Conservation (phyloP, 2,329 filamentous ascomycete genomes). For the Colletotrichum zoysiae region DNA sequence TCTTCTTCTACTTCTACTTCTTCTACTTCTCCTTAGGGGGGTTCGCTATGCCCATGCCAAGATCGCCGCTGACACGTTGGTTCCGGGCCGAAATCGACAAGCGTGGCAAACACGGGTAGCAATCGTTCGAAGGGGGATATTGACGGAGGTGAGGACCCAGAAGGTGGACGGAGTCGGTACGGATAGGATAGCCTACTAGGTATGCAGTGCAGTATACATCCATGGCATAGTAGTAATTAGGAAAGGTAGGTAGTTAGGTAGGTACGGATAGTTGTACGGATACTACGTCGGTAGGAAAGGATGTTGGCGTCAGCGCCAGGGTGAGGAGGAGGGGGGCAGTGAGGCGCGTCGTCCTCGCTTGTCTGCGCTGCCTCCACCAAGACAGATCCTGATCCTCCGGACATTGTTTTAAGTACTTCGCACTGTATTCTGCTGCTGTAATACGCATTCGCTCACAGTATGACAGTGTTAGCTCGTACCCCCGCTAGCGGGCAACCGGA, state of each 20-base stretch:
- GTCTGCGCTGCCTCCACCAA: conserved; percentile 29
- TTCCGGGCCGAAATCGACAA: conserved; percentile 14
- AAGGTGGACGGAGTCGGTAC: conserved; percentile 4
- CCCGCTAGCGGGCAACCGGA: conserved; percentile 25
- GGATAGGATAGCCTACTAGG: neutral
- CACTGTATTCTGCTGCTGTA: neutral
- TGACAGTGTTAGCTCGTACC: neutral
- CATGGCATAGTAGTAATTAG: no score
- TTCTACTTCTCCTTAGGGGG: neutral
- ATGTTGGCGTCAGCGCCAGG: conserved; percentile 13
- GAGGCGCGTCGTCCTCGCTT: conserved; percentile 27
- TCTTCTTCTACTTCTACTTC: neutral
- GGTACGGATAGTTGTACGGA: no score
- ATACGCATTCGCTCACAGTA: neutral
- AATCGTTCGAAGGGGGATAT: conserved; percentile 32
- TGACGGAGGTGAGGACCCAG: conserved; percentile 29
- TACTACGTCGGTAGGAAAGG: neutral
- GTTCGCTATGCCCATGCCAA: conserved; percentile 2
- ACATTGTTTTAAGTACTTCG: neutral
- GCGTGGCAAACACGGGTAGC: neutral
- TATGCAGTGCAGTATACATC: no score
- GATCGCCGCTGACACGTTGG: conserved; percentile 19
- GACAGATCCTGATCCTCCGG: conserved; percentile 34
- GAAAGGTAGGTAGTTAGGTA: neutral
- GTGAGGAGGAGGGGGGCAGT: neutral